Evolutionary conservation across 805 yeast genomes (phyloP), one percentile per base, ranked within the genome.

Genomic region (Candida rishiriensis): DNA sequence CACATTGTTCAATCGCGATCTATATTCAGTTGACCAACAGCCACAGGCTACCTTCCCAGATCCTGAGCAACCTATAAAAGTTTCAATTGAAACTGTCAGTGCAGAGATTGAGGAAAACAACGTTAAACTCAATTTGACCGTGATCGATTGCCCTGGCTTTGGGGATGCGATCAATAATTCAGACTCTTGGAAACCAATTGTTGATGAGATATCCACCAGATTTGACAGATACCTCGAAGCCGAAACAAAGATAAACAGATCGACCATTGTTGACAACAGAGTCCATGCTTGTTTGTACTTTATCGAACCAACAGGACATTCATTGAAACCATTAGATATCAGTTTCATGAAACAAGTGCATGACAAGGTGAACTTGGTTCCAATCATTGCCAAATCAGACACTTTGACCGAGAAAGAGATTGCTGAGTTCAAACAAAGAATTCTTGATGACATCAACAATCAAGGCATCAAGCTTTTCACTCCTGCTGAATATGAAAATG

Each of bases 301-400:
- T 58, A 86, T 93, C 59, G 97, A 91, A 69, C 99, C 99, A 55
- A 90, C 97, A 21, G 98, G 97, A 49, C 99, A 93, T 69, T 80
- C 87, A 36, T 76, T 93, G 64, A 86, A 83, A 63, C 83, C 97
- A 15, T 74, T 93, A 58, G 99, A 93, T 66, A 81, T 93, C 54
- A 83, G 78, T 53, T 86, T 90, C 55, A 87, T 93, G 88, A 83
- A 83, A 61, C 79, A 81, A 62, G 79, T 93, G 50, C 95, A 88
- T 70, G 83, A 83, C 60, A 89, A 88, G 65, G 97, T 90, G 49
- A 93, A 93, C 65, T 76, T 93, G 65, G 87, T 93, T 50, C 99
- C 99, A 38, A 79, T 93, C 39, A 88, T 93, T 66, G 93, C 98
- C 51, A 91, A 91, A 70, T 81, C 96, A 21, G 99, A 93, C 68